Evolutionary conservation across 1,284 basidiomycete species (phyloP).

Genomic region (Marasmius tenuissimus): DNA sequence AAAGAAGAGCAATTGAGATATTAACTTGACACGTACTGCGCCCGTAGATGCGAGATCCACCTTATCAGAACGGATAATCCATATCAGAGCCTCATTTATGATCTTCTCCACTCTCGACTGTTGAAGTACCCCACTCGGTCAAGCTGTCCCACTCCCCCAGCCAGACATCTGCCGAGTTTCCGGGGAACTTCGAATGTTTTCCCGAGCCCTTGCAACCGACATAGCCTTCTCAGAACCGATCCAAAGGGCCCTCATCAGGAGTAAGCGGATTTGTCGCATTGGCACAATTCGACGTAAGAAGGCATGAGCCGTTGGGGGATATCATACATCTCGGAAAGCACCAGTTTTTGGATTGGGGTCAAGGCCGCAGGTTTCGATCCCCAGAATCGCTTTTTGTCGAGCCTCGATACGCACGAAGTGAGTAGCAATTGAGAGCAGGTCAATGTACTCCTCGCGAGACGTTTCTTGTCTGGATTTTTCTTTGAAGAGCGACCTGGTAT

Average conservation of each 20-base stretch:
- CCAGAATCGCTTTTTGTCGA: conserved; percentile 29
- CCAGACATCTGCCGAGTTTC: neutral
- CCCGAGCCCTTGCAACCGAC: conserved; percentile 24
- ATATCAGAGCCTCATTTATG: neutral
- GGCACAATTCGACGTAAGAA: conserved; percentile 37
- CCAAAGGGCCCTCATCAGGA: conserved; percentile 33
- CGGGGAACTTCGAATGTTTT: conserved; percentile 7
- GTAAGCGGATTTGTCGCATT: conserved; percentile 30
- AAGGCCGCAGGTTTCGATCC: conserved; percentile 26
- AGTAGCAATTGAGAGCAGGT: conserved; percentile 34
- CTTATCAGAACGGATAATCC: neutral
- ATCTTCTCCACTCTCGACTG: neutral
- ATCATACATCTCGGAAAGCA: conserved; percentile 36
- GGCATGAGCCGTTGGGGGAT: conserved; percentile 37
- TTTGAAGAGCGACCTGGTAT: conserved; percentile 14
- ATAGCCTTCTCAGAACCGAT: conserved; percentile 29
- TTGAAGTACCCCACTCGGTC: neutral
- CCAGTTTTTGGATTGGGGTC: conserved; percentile 35
- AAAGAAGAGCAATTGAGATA: too few relatives aligned
- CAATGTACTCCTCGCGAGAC: conserved; percentile 30
- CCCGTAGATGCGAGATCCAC: neutral
- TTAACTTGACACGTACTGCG: too few relatives aligned
- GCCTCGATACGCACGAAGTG: conserved; percentile 29
- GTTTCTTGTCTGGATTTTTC: conserved; percentile 24
- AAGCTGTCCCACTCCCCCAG: neutral